phyloP scores from a whole-genome alignment of 495 filamentous ascomycete species.

The Neurospora cerealis region DNA sequence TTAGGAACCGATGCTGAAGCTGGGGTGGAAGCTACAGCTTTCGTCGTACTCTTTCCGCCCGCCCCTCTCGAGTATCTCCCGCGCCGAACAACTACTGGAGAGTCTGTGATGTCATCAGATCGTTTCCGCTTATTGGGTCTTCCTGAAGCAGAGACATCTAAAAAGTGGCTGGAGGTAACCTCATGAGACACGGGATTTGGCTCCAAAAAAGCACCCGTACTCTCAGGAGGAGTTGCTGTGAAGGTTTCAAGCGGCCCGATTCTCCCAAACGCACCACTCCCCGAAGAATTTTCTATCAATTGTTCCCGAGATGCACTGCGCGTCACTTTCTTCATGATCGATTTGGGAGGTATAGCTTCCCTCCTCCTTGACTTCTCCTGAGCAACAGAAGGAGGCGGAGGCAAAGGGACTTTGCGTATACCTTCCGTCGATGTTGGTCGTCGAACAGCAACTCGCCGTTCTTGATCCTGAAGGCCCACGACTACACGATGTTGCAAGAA shows the following conservation, averaged over 20 bases:
- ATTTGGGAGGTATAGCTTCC: slow-evolving; percentile 16
- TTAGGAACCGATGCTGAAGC: not conserved
- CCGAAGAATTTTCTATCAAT: not conserved
- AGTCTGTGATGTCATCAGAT: not conserved
- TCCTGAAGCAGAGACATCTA: not conserved
- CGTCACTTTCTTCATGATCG: slow-evolving; percentile 29
- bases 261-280: slow-evolving; percentile 3
- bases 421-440: slow-evolving; percentile 22
- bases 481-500: not conserved
- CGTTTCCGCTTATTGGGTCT: slow-evolving; percentile 2
- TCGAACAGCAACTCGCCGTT: slow-evolving; percentile 28
- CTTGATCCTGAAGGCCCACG: not conserved
- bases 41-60: not conserved
- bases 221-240: not conserved
- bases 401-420: not conserved
- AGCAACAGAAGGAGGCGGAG: slow-evolving; percentile 21
- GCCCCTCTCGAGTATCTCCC: not conserved
- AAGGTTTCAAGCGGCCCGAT: not conserved
- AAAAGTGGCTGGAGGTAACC: not conserved
- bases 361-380: slow-evolving; percentile 30
- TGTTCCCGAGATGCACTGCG: slow-evolving; percentile 3
- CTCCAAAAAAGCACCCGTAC: not conserved
- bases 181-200: not conserved
- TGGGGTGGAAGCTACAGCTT: not conserved
- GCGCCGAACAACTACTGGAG: not conserved